These are phyloP conservation scores for Testicularia cyperi DNA, from an alignment of 1,284 basidiomycete species.

Conservation along the genomic window DNA sequence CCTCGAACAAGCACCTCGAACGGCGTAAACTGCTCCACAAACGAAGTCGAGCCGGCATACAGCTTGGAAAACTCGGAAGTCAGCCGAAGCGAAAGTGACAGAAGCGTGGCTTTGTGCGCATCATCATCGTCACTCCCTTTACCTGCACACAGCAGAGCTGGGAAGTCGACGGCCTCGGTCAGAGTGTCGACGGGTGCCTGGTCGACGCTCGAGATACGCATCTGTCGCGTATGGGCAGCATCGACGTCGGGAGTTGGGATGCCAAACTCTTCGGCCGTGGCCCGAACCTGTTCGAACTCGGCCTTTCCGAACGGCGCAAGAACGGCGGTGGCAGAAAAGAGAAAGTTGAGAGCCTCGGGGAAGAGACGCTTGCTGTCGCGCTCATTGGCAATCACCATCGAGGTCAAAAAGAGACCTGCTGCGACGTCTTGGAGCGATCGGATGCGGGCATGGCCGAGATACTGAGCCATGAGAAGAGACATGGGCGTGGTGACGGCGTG, in stretches of 20 bases:
- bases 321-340: conserved; percentile 71
- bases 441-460: conserved; percentile 81
- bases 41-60: conserved; percentile 48
- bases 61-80: conserved; percentile 39
- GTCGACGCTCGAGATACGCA: conserved; percentile 10
- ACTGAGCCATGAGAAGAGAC: conserved; percentile 84
- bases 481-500: conserved; percentile 86
- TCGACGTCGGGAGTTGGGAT: conserved; percentile 54
- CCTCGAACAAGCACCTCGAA: conserved; percentile 12
- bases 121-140: no score
- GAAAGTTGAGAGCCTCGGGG: conserved; percentile 85
- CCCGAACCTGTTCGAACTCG: conserved; percentile 29
- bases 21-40: conserved; percentile 53
- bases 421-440: conserved; percentile 74
- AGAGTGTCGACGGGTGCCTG: conserved; percentile 3
- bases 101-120: conserved; percentile 9
- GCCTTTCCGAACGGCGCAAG: conserved; percentile 64
- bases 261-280: conserved; percentile 44
- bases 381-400: conserved; percentile 75
- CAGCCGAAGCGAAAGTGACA: conserved; percentile 34
- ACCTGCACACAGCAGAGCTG: conserved; percentile 11
- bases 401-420: conserved; percentile 85
- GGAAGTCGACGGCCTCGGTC: conserved; percentile 13
- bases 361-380: conserved; percentile 78
- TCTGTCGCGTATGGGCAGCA: conserved; percentile 27